Evolutionary conservation across 805 yeast species (phyloP).

Genomic region (Candida khao-thaluensis): DNA sequence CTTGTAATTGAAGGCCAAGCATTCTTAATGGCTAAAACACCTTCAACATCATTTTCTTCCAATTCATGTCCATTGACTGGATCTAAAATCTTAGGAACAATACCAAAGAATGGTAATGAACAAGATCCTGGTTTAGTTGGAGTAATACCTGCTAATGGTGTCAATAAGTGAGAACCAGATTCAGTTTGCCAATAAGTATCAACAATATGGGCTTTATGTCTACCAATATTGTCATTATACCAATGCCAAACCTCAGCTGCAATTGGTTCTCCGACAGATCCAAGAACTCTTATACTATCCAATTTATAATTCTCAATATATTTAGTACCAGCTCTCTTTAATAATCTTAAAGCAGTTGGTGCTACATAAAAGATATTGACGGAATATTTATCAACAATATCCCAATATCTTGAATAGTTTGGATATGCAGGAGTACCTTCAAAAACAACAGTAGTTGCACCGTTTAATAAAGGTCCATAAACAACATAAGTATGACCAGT

Average conservation of each 20-base stretch:
- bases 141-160: slow-evolving; percentile 91
- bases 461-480: slow-evolving; percentile 85
- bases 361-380: slow-evolving; percentile 98
- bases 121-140: slow-evolving; percentile 98
- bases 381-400: slow-evolving; percentile 85
- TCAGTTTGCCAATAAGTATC: slow-evolving; percentile 99
- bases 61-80: slow-evolving; percentile 88
- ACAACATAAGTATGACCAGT: slow-evolving; percentile 97
- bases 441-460: slow-evolving; percentile 89
- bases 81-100: slow-evolving; percentile 86
- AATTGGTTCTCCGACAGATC: slow-evolving; percentile 98
- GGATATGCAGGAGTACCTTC: slow-evolving; percentile 99
- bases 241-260: slow-evolving; percentile 98
- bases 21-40: slow-evolving; percentile 85
- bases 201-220: slow-evolving; percentile 81
- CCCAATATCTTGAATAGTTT: slow-evolving; percentile 93
- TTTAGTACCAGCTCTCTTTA: slow-evolving; percentile 84
- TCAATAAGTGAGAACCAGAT: slow-evolving; percentile 91
- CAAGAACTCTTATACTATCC: slow-evolving; percentile 84
- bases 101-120: slow-evolving; percentile 93
- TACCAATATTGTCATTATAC: slow-evolving; percentile 92
- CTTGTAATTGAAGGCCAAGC: slow-evolving; percentile 99
- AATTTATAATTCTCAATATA: slow-evolving; percentile 79
- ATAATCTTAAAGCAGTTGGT: slow-evolving; percentile 93
- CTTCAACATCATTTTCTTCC: slow-evolving; percentile 87